A percentile compares a stretch with the other conserved stretches of the same genome.
These are phyloP conservation scores for Phytopythium helicoides DNA, from an alignment of 352 stramenopile species.

Conservation along the genomic window DNA sequence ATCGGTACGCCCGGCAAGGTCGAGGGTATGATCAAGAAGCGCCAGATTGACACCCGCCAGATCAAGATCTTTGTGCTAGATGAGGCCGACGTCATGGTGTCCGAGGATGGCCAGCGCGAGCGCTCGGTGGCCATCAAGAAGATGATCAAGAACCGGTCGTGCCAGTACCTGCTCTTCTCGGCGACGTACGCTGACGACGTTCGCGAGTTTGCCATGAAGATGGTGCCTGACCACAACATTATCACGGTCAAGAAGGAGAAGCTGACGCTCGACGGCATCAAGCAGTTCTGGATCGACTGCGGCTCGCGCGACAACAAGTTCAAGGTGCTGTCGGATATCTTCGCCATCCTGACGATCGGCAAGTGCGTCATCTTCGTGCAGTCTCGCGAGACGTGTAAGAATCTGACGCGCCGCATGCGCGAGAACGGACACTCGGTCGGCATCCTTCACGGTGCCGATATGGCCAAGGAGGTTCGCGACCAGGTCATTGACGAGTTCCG, in stretches of 20 bases:
- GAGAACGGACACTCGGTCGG: constrained; percentile 82
- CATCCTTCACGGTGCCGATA: constrained; percentile 83
- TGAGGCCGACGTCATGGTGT: constrained; percentile 98
- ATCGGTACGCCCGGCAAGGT: constrained; percentile 97
- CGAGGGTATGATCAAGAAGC: constrained; percentile 93
- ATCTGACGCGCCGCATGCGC: constrained; percentile 80
- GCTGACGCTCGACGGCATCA: constrained; percentile 96
- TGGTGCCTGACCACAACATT: constrained; percentile 86
- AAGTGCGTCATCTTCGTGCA: constrained; percentile 98
- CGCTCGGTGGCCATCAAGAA: constrained; percentile 84
- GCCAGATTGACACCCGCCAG: constrained; percentile 83
- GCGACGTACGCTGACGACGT: constrained; percentile 97
- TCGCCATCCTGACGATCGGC: constrained; percentile 93
- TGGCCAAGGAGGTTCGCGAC: constrained; percentile 93
- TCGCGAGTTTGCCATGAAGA: constrained; percentile 80
- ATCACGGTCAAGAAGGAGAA: constrained; percentile 90
- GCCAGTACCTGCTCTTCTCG: constrained; percentile 96
- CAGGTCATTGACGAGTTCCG: constrained; percentile 95
- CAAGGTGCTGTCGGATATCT: constrained; percentile 95
- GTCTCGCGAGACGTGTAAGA: constrained; percentile 85
- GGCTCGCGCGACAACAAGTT: constrained; percentile 88
- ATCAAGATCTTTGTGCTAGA: constrained; percentile 98
- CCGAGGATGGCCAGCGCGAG: constrained; percentile 87
- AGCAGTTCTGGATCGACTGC: constrained; percentile 97
- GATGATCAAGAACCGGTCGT: constrained; percentile 80